These are phyloP conservation scores for Metarhizium anisopliae DNA, from an alignment of 2,329 filamentous ascomycete genomes.

Conservation along the genomic window DNA sequence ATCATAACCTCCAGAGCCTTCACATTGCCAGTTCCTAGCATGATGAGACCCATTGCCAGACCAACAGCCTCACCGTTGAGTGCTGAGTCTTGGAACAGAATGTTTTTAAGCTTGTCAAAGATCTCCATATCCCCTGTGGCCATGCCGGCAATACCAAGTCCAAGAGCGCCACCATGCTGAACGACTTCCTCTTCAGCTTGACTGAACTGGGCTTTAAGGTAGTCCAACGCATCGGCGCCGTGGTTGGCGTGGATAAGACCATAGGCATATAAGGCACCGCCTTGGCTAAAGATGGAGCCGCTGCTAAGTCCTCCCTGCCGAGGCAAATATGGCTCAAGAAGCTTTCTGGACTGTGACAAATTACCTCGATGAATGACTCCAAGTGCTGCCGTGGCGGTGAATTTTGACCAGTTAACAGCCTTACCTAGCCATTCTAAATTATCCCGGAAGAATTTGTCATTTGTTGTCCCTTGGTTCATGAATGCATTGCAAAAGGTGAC, in stretches of 20 bases:
- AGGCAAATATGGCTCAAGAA: constrained; percentile 90
- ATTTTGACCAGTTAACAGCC: constrained; percentile 99
- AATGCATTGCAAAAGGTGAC: constrained; percentile 98
- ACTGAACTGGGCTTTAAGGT: constrained; percentile 66
- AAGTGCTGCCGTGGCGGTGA: constrained; percentile 90
- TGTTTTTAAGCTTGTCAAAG: constrained; percentile 81
- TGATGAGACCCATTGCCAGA: constrained; percentile 92
- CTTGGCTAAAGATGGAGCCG: constrained; percentile 91
- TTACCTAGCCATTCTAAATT: constrained; percentile 98
- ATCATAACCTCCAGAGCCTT: constrained; percentile 95
- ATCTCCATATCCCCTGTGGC: constrained; percentile 85
- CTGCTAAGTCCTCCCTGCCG: constrained; percentile 62
- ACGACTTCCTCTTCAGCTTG: constrained; percentile 83
- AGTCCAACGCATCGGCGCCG: constrained; percentile 79
- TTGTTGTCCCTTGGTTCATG: constrained; percentile 97
- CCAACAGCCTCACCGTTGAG: constrained; percentile 96
- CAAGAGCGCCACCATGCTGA: constrained; percentile 90
- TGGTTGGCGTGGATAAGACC: constrained; percentile 97
- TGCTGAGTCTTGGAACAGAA: constrained; percentile 88
- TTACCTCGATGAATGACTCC: constrained; percentile 97
- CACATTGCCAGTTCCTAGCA: constrained; percentile 95
- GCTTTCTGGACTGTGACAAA: constrained; percentile 82
- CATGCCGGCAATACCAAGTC: constrained; percentile 95
- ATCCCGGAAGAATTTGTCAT: constrained; percentile 97
- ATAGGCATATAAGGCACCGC: constrained; percentile 89